Base-by-base conservation (phyloP, 2,329 filamentous ascomycete species). In the Tolypocladium ophioglossoides region DNA sequence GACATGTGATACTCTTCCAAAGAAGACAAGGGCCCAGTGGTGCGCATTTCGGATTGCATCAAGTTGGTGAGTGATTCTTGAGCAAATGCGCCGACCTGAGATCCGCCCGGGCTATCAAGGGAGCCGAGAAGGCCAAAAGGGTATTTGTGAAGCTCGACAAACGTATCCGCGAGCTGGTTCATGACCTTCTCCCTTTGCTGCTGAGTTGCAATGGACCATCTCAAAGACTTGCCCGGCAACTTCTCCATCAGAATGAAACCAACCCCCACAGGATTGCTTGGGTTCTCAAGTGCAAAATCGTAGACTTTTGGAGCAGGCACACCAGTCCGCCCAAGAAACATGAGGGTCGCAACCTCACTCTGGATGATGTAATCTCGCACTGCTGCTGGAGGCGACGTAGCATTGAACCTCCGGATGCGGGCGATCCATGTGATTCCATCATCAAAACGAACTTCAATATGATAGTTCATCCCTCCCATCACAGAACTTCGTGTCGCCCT, bases 401-500 rank as follows among this genome's bases (percentile, higher is more conserved):
- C 66, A 53, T 74, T 73, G 54, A 60, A 65, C 55, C 69, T 67
- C 51, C 69, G 70, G 50, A 76, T 68, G 14, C 73, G 67, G 20
- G 71, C 70, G 2, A 76, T 63, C 74, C 73, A 76, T 48, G 56
- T 63, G 30, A 72, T 56, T 41, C 70, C 70, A 58, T 76, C 73
- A 6, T 73, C 66, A 55, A 77, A 77, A 8, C 50, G 54, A 51
- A 77, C 59, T 39, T 72, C 67, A 41, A 73, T 57, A 56, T 76
- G 71, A 58, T 71, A 76, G 57, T 76, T 75, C 68, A 71, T 72
- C 3, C 71, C 70, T 1, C 72, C 72, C 69, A 76, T 76, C 0
- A 74, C 65, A 7, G 69, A 68, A 39, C 59, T 67, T 49, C 61
- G 64, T 24, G 56, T 68, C 4, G 58, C 57, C 59, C 59, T 61